phyloP scores from a whole-genome alignment of 106 monocot species.

The Phalaenopsis equestris region DNA sequence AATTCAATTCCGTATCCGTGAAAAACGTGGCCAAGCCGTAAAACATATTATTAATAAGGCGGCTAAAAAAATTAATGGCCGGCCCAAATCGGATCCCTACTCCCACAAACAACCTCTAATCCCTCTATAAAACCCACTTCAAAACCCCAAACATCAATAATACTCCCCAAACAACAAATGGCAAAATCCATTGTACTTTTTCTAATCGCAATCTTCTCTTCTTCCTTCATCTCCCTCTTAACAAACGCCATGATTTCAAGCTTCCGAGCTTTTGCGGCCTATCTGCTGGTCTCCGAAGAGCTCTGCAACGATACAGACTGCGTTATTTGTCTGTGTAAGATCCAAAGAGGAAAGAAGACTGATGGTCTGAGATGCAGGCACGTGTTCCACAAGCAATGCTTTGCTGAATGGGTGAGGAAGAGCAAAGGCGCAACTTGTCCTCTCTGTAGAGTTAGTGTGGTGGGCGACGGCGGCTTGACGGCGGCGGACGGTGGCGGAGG shows the following conservation, averaged over 20 bases:
- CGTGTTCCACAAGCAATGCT: constrained; percentile 2
- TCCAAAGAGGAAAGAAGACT: background rate
- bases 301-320: background rate
- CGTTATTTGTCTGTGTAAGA: constrained; percentile 1
- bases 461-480: background rate
- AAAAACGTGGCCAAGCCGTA: too few species aligned
- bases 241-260: background rate
- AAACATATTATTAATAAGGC: too few species aligned
- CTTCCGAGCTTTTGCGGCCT: background rate
- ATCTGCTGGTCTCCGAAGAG: background rate
- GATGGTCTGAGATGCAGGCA: constrained; percentile 3
- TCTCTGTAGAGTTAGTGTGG: background rate
- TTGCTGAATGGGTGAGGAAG: constrained; percentile 1
- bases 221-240: background rate
- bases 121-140: background rate
- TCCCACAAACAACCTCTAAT: background rate
- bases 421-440: background rate
- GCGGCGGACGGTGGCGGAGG: background rate
- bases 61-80: too few species aligned
- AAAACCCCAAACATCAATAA: background rate
- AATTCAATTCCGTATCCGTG: too few species aligned
- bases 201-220: background rate
- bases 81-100: background rate
- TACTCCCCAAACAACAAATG: background rate
- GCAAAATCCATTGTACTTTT: background rate